Evolutionary conservation across 768 basidiomycete genomes (phyloP).

Genomic region (Trametes coccinea): DNA sequence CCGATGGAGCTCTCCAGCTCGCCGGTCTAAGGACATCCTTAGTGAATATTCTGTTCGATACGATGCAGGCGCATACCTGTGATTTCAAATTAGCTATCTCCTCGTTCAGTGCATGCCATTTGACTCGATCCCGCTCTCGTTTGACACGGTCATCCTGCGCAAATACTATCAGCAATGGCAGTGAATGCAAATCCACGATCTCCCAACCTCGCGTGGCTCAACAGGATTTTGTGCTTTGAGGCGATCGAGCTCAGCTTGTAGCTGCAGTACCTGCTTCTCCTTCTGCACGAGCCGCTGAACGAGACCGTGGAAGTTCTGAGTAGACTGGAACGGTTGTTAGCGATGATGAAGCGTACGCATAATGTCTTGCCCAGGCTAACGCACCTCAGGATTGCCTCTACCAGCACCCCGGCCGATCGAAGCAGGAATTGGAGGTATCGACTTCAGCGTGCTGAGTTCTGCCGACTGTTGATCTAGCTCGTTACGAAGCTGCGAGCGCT

Average conservation of each 20-base stretch:
- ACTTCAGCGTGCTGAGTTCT: constrained; percentile 64
- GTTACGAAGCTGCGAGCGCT: constrained; percentile 54
- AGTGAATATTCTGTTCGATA: background rate
- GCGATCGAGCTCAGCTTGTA: constrained; percentile 70
- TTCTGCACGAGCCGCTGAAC: constrained; percentile 81
- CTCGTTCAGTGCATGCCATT: constrained; percentile 70
- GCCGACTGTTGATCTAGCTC: constrained; percentile 65
- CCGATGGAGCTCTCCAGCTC: constrained; percentile 50
- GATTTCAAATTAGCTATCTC: constrained; percentile 72
- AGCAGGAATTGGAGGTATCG: constrained; percentile 43
- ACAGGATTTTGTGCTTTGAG: constrained; percentile 57
- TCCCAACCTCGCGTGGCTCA: constrained; percentile 61
- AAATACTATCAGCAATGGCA: background rate
- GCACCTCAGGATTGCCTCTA: constrained; percentile 60
- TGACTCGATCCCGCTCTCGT: constrained; percentile 72
- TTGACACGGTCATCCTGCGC: constrained; percentile 69
- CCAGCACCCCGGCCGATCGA: constrained; percentile 42
- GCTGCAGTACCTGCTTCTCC: constrained; percentile 78
- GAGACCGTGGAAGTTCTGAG: constrained; percentile 66
- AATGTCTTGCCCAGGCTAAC: constrained; percentile 6
- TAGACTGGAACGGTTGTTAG: constrained; percentile 14
- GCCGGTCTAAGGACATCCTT: constrained; percentile 42
- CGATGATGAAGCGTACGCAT: background rate
- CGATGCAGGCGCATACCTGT: constrained; percentile 47
- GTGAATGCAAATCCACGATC: constrained; percentile 23